Percentiles rank a stretch among this genome's conserved stretches.
Evolutionary conservation across 2,329 filamentous ascomycete species (phyloP).

Genomic region (Colletotrichum sp.): DNA sequence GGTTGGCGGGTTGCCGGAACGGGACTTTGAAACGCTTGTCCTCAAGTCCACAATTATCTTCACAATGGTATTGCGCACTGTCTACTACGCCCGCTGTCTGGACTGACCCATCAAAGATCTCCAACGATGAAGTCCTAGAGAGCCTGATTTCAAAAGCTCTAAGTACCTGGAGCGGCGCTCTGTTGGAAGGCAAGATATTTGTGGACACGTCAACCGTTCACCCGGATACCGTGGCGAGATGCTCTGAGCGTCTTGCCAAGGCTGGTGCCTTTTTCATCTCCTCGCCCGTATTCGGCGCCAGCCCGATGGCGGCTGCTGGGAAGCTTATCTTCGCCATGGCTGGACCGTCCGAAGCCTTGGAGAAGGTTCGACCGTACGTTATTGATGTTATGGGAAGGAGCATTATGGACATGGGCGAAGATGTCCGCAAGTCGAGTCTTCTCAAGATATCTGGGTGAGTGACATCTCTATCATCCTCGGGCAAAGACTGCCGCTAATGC

Average conservation of each 20-base stretch:
- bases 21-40: slow-evolving; percentile 37
- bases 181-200: slow-evolving; percentile 20
- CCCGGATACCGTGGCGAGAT: slow-evolving; percentile 30
- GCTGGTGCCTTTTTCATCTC: slow-evolving; percentile 30
- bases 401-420: slow-evolving; percentile 45
- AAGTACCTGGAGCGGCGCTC: neutral
- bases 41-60: slow-evolving; percentile 41
- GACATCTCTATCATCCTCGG: neutral
- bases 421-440: slow-evolving; percentile 41
- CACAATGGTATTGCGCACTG: slow-evolving; percentile 35
- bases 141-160: slow-evolving; percentile 3
- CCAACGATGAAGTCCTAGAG: slow-evolving; percentile 5
- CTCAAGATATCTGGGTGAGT: slow-evolving; percentile 44
- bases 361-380: slow-evolving; percentile 39
- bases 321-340: slow-evolving; percentile 47
- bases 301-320: slow-evolving; percentile 43
- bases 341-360: slow-evolving; percentile 34
- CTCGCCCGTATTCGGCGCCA: slow-evolving; percentile 45
- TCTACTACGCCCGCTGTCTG: too few species aligned
- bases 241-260: slow-evolving; percentile 1
- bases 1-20: slow-evolving; percentile 34
- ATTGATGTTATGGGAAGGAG: slow-evolving; percentile 41
- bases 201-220: slow-evolving; percentile 31
- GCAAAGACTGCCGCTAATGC: neutral
- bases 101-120: neutral